Evolutionary conservation across 805 yeast species (phyloP).

Genomic region (Saturnispora diversa): DNA sequence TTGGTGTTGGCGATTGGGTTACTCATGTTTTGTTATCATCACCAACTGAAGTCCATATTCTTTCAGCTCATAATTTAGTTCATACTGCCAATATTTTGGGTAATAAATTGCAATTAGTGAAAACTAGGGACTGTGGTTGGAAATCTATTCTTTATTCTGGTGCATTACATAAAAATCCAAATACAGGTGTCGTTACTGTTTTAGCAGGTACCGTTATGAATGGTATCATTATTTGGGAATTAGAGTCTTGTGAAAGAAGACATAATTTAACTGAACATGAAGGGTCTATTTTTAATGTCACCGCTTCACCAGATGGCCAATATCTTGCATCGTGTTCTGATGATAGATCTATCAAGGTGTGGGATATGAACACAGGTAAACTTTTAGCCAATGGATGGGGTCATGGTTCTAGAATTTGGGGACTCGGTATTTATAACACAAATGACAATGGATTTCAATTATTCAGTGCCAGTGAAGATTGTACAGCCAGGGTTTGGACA

Average conservation of each 20-base stretch:
- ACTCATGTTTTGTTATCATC: constrained; percentile 46
- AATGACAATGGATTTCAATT: constrained; percentile 26
- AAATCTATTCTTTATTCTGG: constrained; percentile 88
- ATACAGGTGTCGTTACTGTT: constrained; percentile 35
- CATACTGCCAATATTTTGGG: constrained; percentile 29
- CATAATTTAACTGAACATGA: constrained; percentile 67
- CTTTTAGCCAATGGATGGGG: constrained; percentile 87
- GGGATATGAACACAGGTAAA: constrained; percentile 52
- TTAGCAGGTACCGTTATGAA: constrained; percentile 94
- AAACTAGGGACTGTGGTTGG: constrained; percentile 46
- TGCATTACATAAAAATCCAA: constrained; percentile 43
- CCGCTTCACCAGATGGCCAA: constrained; percentile 46
- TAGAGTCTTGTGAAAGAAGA: constrained; percentile 33
- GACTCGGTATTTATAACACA: constrained; percentile 45
- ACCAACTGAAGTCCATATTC: constrained; percentile 33
- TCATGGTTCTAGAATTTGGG: constrained; percentile 92
- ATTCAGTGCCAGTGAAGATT: constrained; percentile 78
- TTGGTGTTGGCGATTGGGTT: constrained; percentile 73
- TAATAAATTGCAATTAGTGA: constrained; percentile 21
- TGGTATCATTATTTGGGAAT: constrained; percentile 76
- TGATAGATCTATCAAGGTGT: constrained; percentile 79
- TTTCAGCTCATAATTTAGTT: constrained; percentile 77
- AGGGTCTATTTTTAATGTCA: constrained; percentile 85
- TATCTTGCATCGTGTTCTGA: constrained; percentile 80
- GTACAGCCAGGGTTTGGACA: constrained; percentile 75